A percentile compares a stretch with the other conserved stretches of the same genome.
Conservation (phyloP, 305 asterid species). For the Petunia hybrid region DNA sequence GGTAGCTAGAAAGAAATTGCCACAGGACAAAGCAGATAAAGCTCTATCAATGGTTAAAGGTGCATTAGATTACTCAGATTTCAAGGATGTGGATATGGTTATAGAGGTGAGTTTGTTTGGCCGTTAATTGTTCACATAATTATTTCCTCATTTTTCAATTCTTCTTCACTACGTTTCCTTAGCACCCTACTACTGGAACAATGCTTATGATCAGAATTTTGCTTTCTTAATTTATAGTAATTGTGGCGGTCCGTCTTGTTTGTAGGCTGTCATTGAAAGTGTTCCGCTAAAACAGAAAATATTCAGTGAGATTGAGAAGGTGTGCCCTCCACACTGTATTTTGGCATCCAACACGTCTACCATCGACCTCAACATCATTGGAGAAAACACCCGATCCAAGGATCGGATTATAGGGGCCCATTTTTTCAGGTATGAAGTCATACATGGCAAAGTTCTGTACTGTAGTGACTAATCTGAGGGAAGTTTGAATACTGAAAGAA, state of each 20-base stretch:
- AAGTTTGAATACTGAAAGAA: not conserved
- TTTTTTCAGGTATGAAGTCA: constrained; percentile 79
- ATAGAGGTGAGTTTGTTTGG: constrained; percentile 66
- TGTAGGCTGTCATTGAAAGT: constrained; percentile 94
- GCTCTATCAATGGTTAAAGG: constrained; percentile 83
- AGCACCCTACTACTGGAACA: not conserved
- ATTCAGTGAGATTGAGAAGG: constrained; percentile 86
- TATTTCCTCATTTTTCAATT: constrained; percentile 16
- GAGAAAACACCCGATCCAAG: constrained; percentile 77
- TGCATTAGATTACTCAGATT: constrained; percentile 74
- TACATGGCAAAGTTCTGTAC: constrained; percentile 12
- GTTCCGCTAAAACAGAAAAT: constrained; percentile 80
- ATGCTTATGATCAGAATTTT: constrained; percentile 15
- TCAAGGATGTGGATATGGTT: constrained; percentile 91
- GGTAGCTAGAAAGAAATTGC: constrained; percentile 76
- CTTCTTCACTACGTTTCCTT: not conserved
- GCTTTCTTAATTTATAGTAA: not conserved
- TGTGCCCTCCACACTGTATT: constrained; percentile 88
- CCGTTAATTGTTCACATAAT: not conserved
- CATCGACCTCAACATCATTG: constrained; percentile 81
- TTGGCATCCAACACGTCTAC: constrained; percentile 96
- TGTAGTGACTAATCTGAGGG: constrained; percentile 14
- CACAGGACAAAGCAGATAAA: constrained; percentile 72
- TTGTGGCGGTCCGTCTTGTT: constrained; percentile 33
- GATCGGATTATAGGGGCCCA: constrained; percentile 95